phyloP scores from a whole-genome alignment of 768 basidiomycete genomes.

The Leccinum olivaceopallidum region DNA sequence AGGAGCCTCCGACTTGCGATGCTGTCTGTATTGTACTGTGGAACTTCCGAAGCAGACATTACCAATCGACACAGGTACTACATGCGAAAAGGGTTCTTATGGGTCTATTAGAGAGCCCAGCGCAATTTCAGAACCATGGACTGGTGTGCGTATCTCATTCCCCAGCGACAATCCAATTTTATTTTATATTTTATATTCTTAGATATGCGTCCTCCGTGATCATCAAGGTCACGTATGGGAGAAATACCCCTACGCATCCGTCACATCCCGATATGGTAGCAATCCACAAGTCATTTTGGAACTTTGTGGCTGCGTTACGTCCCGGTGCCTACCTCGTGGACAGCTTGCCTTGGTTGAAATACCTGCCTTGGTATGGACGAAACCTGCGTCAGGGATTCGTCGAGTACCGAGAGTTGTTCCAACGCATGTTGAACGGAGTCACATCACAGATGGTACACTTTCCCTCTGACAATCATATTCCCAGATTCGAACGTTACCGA shows the following conservation, averaged over 20 bases:
- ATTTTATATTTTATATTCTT: background rate
- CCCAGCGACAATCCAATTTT: background rate
- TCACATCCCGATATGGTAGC: slow-evolving; percentile 18
- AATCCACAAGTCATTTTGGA: slow-evolving; percentile 20
- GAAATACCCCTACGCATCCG: slow-evolving; percentile 10
- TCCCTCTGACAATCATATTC: background rate
- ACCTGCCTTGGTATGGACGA: slow-evolving; percentile 60
- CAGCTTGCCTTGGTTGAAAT: slow-evolving; percentile 32
- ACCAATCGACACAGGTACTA: slow-evolving; percentile 44
- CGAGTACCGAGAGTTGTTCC: slow-evolving; percentile 49
- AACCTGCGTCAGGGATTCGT: slow-evolving; percentile 51
- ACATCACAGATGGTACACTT: slow-evolving; percentile 40
- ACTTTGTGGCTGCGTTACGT: slow-evolving; percentile 24
- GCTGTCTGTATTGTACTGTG: too few species aligned
- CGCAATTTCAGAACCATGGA: slow-evolving; percentile 9
- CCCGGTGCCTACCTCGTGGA: slow-evolving; percentile 37
- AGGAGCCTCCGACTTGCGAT: too few species aligned
- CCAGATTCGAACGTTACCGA: background rate
- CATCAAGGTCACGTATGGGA: slow-evolving; percentile 24
- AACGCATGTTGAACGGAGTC: slow-evolving; percentile 43
- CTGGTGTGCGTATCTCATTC: slow-evolving; percentile 39
- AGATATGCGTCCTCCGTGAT: slow-evolving; percentile 20
- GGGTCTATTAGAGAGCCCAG: slow-evolving; percentile 14
- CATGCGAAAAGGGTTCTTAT: slow-evolving; percentile 24
- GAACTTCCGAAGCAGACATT: too few species aligned